These are phyloP conservation scores for Saccharum hybrid DNA, from an alignment of 202 grass and related monocot genomes.

Conservation along the genomic window DNA sequence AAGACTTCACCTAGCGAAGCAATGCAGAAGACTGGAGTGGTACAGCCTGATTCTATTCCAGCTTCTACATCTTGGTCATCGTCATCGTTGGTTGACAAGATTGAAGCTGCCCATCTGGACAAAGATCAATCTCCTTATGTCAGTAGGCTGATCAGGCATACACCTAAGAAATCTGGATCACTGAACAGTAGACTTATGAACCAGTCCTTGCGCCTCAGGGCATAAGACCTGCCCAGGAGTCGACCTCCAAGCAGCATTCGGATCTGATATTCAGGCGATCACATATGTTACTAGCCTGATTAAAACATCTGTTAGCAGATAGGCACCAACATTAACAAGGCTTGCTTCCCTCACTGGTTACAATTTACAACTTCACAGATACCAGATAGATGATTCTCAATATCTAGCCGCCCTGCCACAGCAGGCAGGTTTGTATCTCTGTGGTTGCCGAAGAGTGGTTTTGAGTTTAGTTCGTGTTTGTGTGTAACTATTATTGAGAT, in stretches of 20 bases:
- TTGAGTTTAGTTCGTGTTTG: background rate
- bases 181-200: slow-evolving; percentile 74
- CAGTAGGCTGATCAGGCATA: slow-evolving; percentile 42
- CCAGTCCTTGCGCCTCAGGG: slow-evolving; percentile 54
- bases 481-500: slow-evolving; percentile 24
- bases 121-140: slow-evolving; percentile 47
- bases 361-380: slow-evolving; percentile 16
- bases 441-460: background rate
- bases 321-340: background rate
- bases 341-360: slow-evolving; percentile 38
- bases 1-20: slow-evolving; percentile 49
- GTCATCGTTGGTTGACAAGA: slow-evolving; percentile 47
- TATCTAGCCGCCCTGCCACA: background rate
- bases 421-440: background rate
- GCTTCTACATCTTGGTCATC: slow-evolving; percentile 53
- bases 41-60: slow-evolving; percentile 45
- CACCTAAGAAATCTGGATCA: slow-evolving; percentile 56
- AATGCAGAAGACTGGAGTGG: slow-evolving; percentile 56
- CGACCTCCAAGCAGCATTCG: background rate
- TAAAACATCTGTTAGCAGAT: background rate
- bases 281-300: background rate
- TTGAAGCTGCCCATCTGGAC: slow-evolving; percentile 41
- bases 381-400: background rate
- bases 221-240: slow-evolving; percentile 43
- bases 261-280: background rate